A percentile compares a stretch with the other conserved stretches of the same genome.
phyloP scores from a whole-genome alignment of 345 rosid species.

The Clausena lansium region DNA sequence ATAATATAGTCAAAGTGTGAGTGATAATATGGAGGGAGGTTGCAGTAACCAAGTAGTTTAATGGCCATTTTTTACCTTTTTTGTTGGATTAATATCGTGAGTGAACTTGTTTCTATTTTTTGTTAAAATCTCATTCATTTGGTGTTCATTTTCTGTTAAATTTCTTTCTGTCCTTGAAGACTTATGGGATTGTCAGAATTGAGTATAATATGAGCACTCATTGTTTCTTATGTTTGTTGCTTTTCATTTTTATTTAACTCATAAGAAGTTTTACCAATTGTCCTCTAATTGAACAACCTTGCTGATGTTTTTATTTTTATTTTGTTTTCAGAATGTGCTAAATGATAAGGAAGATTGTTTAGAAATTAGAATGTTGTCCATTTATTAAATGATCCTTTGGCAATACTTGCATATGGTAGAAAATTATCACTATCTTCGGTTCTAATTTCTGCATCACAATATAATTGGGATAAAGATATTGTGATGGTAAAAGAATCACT shows the following conservation, averaged over 20 bases:
- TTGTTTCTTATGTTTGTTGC: background rate
- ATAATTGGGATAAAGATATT: too few relatives aligned
- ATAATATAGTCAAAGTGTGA: slow-evolving; percentile 1
- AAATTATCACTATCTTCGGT: background rate
- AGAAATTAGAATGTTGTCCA: background rate
- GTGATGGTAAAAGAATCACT: too few relatives aligned
- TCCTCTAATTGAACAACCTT: too few relatives aligned
- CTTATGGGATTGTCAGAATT: background rate
- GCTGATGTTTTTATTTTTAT: too few relatives aligned
- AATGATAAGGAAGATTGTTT: background rate
- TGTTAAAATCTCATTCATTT: background rate
- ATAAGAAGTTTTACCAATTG: too few relatives aligned
- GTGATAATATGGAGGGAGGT: too few relatives aligned
- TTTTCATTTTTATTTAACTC: background rate
- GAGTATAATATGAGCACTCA: background rate
- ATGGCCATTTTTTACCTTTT: background rate
- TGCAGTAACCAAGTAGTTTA: background rate
- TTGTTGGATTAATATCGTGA: background rate
- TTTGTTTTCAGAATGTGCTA: background rate
- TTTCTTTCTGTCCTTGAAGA: background rate
- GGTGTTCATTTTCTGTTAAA: background rate
- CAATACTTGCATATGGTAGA: background rate
- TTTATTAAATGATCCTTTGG: too few relatives aligned
- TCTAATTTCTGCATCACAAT: background rate
- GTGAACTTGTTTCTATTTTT: background rate